phyloP scores from a whole-genome alignment of 345 rosid genomes.

The Clarkia xantiana region DNA sequence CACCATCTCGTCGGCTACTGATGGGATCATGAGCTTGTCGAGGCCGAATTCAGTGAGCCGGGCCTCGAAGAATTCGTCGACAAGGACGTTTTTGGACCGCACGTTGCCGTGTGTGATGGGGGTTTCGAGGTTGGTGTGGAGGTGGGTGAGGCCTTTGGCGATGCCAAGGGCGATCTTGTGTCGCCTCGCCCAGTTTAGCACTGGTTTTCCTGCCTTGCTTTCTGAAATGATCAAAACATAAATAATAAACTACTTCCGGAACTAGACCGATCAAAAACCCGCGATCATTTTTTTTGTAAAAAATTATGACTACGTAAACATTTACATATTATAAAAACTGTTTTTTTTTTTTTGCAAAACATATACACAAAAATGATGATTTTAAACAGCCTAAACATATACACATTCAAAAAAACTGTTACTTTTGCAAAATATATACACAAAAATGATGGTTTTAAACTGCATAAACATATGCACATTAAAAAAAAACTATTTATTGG shows the following conservation, averaged over 20 bases:
- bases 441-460: too few relatives aligned
- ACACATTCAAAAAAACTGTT: too few relatives aligned
- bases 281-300: neutral
- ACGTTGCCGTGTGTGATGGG: slow-evolving; percentile 83
- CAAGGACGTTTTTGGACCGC: slow-evolving; percentile 81
- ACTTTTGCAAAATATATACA: too few relatives aligned
- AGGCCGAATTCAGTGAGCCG: slow-evolving; percentile 88
- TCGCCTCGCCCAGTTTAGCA: slow-evolving; percentile 83
- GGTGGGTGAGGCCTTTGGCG: slow-evolving; percentile 82
- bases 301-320: too few relatives aligned
- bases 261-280: neutral
- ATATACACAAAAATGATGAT: too few relatives aligned
- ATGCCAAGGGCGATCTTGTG: slow-evolving; percentile 86
- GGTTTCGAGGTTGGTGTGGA: slow-evolving; percentile 60
- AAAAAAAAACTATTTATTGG: too few relatives aligned
- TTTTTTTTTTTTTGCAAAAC: too few relatives aligned
- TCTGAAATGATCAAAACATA: slow-evolving; percentile 30
- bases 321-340: too few relatives aligned
- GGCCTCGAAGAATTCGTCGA: slow-evolving; percentile 74
- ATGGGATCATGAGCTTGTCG: slow-evolving; percentile 79
- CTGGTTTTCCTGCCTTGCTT: slow-evolving; percentile 57
- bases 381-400: too few relatives aligned
- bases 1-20: slow-evolving; percentile 86
- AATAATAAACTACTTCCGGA: slow-evolving; percentile 1
- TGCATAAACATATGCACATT: too few relatives aligned